Percentiles rank a stretch among this genome's conserved stretches.
Conservation (phyloP, 2,329 filamentous ascomycete species). For the Neoscytalidium dimidiatum region DNA sequence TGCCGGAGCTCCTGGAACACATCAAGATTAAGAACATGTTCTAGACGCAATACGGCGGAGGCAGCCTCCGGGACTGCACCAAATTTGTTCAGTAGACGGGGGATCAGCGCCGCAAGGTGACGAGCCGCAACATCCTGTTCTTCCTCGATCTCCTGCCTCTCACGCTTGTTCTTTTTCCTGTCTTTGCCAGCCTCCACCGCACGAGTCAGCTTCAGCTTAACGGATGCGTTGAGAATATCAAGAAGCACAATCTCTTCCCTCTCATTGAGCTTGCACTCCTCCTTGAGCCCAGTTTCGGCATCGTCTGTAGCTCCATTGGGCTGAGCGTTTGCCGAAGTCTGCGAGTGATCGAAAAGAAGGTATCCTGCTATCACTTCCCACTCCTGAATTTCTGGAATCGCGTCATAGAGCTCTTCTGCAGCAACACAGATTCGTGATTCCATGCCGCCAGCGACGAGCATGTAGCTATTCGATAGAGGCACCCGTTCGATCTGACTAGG, state of each 20-base stretch:
- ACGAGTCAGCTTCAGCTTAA: slow-evolving; percentile 71
- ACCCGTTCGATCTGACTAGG: slow-evolving; percentile 50
- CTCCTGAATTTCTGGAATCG: slow-evolving; percentile 75
- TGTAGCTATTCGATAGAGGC: slow-evolving; percentile 39
- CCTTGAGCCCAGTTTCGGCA: slow-evolving; percentile 65
- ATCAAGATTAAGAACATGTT: slow-evolving; percentile 83
- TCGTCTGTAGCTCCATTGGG: slow-evolving; percentile 60
- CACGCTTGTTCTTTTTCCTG: slow-evolving; percentile 54
- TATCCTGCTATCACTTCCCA: slow-evolving; percentile 92
- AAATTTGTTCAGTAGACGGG: slow-evolving; percentile 86
- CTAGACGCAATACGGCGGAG: slow-evolving; percentile 79
- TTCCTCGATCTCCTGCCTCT: slow-evolving; percentile 65
- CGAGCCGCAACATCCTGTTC: slow-evolving; percentile 77
- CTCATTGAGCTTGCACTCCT: slow-evolving; percentile 70
- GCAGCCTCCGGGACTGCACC: slow-evolving; percentile 87
- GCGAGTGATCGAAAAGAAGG: slow-evolving; percentile 86
- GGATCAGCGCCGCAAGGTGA: slow-evolving; percentile 76
- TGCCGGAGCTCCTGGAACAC: slow-evolving; percentile 88
- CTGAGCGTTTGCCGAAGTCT: slow-evolving; percentile 47
- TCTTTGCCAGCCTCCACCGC: slow-evolving; percentile 63
- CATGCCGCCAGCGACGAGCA: slow-evolving; percentile 64
- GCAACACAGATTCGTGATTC: slow-evolving; percentile 86
- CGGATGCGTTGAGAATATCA: slow-evolving; percentile 81
- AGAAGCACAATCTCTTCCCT: slow-evolving; percentile 81
- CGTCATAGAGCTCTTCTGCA: slow-evolving; percentile 81